phyloP scores from a whole-genome alignment of 192 early-diverging fungal genomes.

The Endogone sp. region DNA sequence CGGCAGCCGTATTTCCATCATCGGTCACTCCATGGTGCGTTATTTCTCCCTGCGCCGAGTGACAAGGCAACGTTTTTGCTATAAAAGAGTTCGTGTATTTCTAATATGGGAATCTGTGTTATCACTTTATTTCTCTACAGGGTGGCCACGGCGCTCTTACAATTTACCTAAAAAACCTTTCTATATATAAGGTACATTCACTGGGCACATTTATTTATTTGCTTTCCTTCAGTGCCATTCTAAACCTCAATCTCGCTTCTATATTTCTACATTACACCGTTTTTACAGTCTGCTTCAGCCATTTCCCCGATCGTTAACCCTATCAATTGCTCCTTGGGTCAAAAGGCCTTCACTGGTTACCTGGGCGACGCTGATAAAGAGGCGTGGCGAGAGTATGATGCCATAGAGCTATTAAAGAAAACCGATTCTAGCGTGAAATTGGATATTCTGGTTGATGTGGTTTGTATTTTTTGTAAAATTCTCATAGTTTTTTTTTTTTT shows the following conservation, averaged over 20 bases:
- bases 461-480: too few relatives aligned
- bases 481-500: too few relatives aligned
- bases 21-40: slow-evolving; percentile 66
- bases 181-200: slow-evolving; percentile 51
- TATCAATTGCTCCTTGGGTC: slow-evolving; percentile 68
- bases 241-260: neutral
- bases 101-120: too few relatives aligned
- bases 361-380: slow-evolving; percentile 52
- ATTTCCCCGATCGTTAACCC: slow-evolving; percentile 85
- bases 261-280: neutral
- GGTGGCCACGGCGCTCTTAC: slow-evolving; percentile 90
- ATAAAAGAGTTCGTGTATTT: too few relatives aligned
- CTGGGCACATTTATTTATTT: too few relatives aligned
- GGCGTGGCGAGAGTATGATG: slow-evolving; percentile 72
- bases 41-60: neutral
- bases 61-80: too few relatives aligned
- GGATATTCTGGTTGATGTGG: slow-evolving; percentile 39
- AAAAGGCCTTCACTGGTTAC: slow-evolving; percentile 74
- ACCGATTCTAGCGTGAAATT: slow-evolving; percentile 27
- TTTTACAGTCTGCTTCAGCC: slow-evolving; percentile 56
- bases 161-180: slow-evolving; percentile 67
- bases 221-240: too few relatives aligned
- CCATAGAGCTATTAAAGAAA: slow-evolving; percentile 59
- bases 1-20: slow-evolving; percentile 53
- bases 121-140: slow-evolving; percentile 18